phyloP scores from a whole-genome alignment of 2,329 filamentous ascomycete genomes.

The Aspergillus tanneri region DNA sequence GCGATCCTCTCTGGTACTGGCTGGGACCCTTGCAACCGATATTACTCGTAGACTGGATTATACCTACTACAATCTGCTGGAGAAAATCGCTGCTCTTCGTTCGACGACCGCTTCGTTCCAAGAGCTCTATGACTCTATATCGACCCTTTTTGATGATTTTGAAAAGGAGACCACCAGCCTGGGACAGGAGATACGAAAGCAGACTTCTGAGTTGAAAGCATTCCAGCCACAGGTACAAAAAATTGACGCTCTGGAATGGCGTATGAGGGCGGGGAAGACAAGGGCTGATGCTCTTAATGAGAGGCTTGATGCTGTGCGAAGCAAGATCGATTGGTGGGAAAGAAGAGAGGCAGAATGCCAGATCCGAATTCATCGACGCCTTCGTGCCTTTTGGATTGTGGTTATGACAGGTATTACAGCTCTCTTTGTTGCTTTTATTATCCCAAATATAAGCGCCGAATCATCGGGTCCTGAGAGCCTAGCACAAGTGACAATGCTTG shows the following conservation, averaged over 20 bases:
- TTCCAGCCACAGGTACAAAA: slow-evolving; percentile 41
- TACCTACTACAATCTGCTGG: slow-evolving; percentile 50
- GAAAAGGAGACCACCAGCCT: slow-evolving; percentile 37
- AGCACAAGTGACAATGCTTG: slow-evolving; percentile 10
- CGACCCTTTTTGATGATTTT: slow-evolving; percentile 39
- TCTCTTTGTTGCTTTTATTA: slow-evolving; percentile 29
- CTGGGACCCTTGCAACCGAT: slow-evolving; percentile 42
- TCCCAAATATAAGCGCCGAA: slow-evolving; percentile 26
- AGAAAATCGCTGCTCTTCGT: slow-evolving; percentile 44
- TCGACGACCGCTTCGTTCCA: slow-evolving; percentile 44
- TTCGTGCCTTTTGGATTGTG: slow-evolving; percentile 41
- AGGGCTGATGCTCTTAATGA: slow-evolving; percentile 38
- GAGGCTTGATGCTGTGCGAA: slow-evolving; percentile 40
- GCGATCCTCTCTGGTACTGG: slow-evolving; percentile 35
- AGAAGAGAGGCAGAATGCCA: slow-evolving; percentile 45
- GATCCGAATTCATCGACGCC: slow-evolving; percentile 36
- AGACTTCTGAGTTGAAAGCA: slow-evolving; percentile 38
- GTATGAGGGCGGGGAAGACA: slow-evolving; percentile 39
- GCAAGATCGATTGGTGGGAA: slow-evolving; percentile 45
- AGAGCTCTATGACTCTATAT: slow-evolving; percentile 39
- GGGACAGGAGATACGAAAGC: slow-evolving; percentile 38
- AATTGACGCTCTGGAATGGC: slow-evolving; percentile 38
- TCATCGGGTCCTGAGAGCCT: slow-evolving; percentile 3
- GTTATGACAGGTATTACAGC: slow-evolving; percentile 28
- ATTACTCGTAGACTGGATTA: slow-evolving; percentile 49